Conservation (phyloP, 176 grass and related monocot species). For the Lolium perenne region DNA sequence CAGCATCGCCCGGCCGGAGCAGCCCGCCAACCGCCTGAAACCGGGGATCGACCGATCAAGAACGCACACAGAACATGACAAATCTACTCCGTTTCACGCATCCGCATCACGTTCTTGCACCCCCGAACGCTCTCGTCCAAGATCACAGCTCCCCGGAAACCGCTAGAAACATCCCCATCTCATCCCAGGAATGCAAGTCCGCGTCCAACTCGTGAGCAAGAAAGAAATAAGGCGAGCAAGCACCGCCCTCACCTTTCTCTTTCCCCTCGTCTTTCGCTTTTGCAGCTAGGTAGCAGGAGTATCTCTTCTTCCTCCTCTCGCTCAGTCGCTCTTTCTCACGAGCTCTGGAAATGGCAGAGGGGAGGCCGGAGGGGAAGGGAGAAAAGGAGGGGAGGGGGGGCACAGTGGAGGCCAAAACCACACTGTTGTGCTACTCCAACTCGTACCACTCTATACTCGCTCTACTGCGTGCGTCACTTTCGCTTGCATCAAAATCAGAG, state of each 20-base stretch:
- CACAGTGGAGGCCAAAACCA: slow-evolving; percentile 64
- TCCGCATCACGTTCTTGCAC: neutral
- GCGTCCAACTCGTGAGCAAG: neutral
- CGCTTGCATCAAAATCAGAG: slow-evolving; percentile 94
- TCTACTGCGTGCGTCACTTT: slow-evolving; percentile 38
- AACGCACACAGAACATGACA: slow-evolving; percentile 17
- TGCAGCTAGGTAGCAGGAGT: neutral
- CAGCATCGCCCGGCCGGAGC: slow-evolving; percentile 48
- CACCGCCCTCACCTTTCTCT: slow-evolving; percentile 24
- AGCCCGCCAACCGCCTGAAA: slow-evolving; percentile 31
- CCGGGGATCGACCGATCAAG: slow-evolving; percentile 2
- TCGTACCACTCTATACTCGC: slow-evolving; percentile 25
- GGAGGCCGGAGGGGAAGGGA: neutral
- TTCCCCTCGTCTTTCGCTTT: slow-evolving; percentile 12
- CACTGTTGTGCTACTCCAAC: slow-evolving; percentile 33
- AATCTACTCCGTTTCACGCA: slow-evolving; percentile 5
- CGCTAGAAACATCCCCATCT: neutral
- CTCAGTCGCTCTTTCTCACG: slow-evolving; percentile 3
- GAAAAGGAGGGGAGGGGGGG: neutral
- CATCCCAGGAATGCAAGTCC: slow-evolving; percentile 25
- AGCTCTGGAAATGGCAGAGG: slow-evolving; percentile 12
- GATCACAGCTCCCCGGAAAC: neutral
- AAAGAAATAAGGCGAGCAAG: slow-evolving; percentile 29
- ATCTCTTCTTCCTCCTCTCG: neutral
- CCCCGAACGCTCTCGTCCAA: slow-evolving; percentile 14